phyloP scores from a whole-genome alignment of 345 rosid genomes.

The Iberis pinnata region DNA sequence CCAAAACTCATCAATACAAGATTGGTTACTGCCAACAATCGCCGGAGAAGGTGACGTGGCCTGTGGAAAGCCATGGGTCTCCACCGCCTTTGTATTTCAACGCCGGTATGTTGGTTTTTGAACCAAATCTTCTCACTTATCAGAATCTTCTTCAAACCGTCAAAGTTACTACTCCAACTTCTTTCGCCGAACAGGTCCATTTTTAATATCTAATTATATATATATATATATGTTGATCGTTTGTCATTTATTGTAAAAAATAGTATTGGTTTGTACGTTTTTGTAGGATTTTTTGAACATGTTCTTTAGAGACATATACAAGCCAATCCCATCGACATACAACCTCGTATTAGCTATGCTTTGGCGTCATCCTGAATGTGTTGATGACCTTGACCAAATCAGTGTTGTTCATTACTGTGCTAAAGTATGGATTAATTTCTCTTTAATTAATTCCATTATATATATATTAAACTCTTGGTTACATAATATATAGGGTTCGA shows the following conservation, averaged over 20 bases:
- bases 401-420: slow-evolving; percentile 89
- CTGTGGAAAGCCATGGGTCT: slow-evolving; percentile 39
- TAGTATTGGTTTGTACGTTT: not conserved
- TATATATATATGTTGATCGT: too few species aligned
- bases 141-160: slow-evolving; percentile 39
- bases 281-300: slow-evolving; percentile 68
- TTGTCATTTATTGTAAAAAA: too few species aligned
- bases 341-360: slow-evolving; percentile 82
- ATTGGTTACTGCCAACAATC: slow-evolving; percentile 89
- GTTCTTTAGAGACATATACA: slow-evolving; percentile 63
- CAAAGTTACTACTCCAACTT: slow-evolving; percentile 47
- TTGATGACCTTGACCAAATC: slow-evolving; percentile 58
- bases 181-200: slow-evolving; percentile 78
- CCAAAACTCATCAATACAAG: slow-evolving; percentile 59
- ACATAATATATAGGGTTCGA: slow-evolving; percentile 47
- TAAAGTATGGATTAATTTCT: too few species aligned
- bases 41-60: slow-evolving; percentile 67
- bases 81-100: slow-evolving; percentile 80
- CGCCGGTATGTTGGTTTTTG: slow-evolving; percentile 80
- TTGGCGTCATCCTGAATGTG: slow-evolving; percentile 94
- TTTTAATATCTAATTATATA: too few species aligned
- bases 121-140: slow-evolving; percentile 53
- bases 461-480: too few species aligned
- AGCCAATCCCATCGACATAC: slow-evolving; percentile 55
- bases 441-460: too few species aligned